Evolutionary conservation across 805 yeast species (phyloP).

Genomic region (Grigorovia yakushimaensis): DNA sequence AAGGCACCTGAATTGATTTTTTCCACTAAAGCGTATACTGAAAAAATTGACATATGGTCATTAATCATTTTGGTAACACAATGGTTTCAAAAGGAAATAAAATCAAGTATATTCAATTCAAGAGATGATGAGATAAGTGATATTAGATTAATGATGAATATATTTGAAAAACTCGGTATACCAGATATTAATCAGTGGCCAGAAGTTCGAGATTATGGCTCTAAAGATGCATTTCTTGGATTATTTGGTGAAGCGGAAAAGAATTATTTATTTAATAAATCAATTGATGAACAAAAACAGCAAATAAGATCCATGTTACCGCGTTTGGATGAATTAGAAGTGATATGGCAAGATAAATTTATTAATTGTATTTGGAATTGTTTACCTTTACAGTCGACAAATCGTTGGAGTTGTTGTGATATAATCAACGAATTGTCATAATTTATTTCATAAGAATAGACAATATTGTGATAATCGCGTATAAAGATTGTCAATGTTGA

Average conservation of each 20-base stretch:
- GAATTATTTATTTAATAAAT: slow-evolving; percentile 12
- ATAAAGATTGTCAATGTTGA: too few species aligned
- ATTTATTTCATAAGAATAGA: not conserved
- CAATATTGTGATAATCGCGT: too few species aligned
- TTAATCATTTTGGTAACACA: slow-evolving; percentile 50
- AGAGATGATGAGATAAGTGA: slow-evolving; percentile 40
- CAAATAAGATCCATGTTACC: slow-evolving; percentile 15
- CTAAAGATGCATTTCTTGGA: slow-evolving; percentile 25
- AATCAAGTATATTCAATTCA: slow-evolving; percentile 14
- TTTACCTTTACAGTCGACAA: slow-evolving; percentile 38
- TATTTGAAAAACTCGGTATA: slow-evolving; percentile 53
- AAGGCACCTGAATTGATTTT: slow-evolving; percentile 70
- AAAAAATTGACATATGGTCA: slow-evolving; percentile 64
- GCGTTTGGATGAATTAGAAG: slow-evolving; percentile 12
- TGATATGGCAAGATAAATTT: slow-evolving; percentile 5
- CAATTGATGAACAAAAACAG: slow-evolving; percentile 6
- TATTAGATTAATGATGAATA: slow-evolving; percentile 45
- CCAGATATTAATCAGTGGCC: slow-evolving; percentile 39
- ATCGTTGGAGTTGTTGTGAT: slow-evolving; percentile 21
- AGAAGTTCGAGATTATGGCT: slow-evolving; percentile 26
- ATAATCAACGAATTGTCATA: not conserved
- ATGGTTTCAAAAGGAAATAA: slow-evolving; percentile 31
- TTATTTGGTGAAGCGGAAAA: slow-evolving; percentile 27
- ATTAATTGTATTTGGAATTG: slow-evolving; percentile 34
- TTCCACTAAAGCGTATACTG: slow-evolving; percentile 44